A percentile compares a stretch with the other conserved stretches of the same genome.
Conservation (phyloP, 139 green algal genomes). For the Zygnema circumcarinatum region DNA sequence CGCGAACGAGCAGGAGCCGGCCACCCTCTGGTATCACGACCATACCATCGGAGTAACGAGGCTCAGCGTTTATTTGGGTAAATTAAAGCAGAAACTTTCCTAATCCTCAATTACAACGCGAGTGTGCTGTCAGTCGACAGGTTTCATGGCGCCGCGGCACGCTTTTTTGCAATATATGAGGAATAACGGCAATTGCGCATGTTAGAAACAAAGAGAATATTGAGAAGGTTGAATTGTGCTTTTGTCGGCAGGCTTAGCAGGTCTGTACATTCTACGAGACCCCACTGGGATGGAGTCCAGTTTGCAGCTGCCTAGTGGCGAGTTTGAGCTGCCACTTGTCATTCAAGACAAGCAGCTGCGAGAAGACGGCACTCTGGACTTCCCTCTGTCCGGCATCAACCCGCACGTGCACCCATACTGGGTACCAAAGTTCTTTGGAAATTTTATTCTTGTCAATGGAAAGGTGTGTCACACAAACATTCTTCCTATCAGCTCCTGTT, state of each 20-base stretch:
- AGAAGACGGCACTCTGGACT: slow-evolving; percentile 31
- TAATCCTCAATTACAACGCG: too few relatives aligned
- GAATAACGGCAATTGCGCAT: too few relatives aligned
- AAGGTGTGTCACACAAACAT: too few relatives aligned
- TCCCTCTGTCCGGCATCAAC: background rate
- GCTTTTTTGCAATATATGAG: too few relatives aligned
- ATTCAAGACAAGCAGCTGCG: slow-evolving; percentile 9
- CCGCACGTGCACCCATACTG: slow-evolving; percentile 41
- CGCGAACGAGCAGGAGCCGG: slow-evolving; percentile 13
- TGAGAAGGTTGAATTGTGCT: too few relatives aligned
- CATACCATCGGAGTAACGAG: slow-evolving; percentile 40
- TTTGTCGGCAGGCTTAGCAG: slow-evolving; percentile 15
- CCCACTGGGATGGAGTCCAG: background rate
- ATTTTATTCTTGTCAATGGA: slow-evolving; percentile 43
- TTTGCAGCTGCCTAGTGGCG: slow-evolving; percentile 13
- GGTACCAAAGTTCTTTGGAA: slow-evolving; percentile 45
- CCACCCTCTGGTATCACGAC: slow-evolving; percentile 48
- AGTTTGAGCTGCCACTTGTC: slow-evolving; percentile 12
- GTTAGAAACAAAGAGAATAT: too few relatives aligned
- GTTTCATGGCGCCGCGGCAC: too few relatives aligned
- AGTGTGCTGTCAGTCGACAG: too few relatives aligned
- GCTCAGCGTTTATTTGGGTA: slow-evolving; percentile 26
- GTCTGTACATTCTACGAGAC: slow-evolving; percentile 26
- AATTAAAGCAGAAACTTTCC: slow-evolving; percentile 11
- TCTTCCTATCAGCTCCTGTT: background rate